phyloP scores from a whole-genome alignment of 1,284 basidiomycete species.

The Cutaneotrichosporon dermatis region DNA sequence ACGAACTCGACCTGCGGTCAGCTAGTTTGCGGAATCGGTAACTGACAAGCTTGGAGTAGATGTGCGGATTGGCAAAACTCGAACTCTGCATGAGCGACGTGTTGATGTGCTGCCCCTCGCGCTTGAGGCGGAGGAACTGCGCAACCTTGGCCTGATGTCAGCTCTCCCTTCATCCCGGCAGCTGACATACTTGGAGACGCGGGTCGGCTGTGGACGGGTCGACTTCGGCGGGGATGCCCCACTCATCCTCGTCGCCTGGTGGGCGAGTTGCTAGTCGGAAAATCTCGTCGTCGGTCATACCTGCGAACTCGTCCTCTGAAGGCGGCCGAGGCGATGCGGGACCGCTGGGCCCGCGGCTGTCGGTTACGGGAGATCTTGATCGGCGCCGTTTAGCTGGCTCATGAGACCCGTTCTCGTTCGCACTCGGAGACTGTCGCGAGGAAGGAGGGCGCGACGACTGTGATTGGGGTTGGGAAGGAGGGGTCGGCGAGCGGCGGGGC shows the following conservation, averaged over 20 bases:
- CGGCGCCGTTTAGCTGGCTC: background rate
- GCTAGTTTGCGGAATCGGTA: background rate
- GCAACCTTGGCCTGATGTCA: conserved; percentile 64
- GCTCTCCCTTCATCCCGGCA: background rate
- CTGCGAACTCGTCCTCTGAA: conserved; percentile 1
- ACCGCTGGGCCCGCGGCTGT: background rate
- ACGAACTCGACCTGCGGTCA: conserved; percentile 68
- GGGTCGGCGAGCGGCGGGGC: background rate
- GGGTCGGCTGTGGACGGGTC: conserved; percentile 58
- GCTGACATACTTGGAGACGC: conserved; percentile 57
- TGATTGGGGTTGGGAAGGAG: background rate
- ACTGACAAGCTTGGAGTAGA: conserved; percentile 71
- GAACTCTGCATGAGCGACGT: conserved; percentile 83
- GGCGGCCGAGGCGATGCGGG: background rate
- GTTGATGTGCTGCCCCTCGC: conserved; percentile 79
- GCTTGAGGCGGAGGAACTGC: conserved; percentile 70
- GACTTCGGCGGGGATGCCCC: conserved; percentile 67
- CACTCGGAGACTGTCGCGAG: background rate
- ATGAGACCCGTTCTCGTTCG: background rate
- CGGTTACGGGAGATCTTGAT: background rate
- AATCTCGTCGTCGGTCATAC: conserved; percentile 12
- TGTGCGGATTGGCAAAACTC: conserved; percentile 88
- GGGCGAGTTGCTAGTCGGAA: conserved; percentile 3
- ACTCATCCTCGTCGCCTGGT: conserved; percentile 61
- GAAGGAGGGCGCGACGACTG: background rate